Evolutionary conservation across 495 filamentous ascomycete species (phyloP).

Genomic region (Annulohypoxylon stygium): DNA sequence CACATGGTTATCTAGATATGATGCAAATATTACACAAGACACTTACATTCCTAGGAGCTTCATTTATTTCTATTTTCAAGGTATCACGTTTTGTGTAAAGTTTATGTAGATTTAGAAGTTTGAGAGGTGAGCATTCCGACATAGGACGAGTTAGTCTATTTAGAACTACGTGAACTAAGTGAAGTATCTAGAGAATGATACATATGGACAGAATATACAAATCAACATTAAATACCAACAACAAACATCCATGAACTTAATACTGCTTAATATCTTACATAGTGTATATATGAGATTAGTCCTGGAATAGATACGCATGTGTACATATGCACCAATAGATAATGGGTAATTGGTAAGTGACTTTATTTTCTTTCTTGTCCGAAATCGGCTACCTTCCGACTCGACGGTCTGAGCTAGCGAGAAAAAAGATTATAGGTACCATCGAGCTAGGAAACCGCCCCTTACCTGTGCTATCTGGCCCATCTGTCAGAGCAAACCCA

Average conservation of each 20-base stretch:
- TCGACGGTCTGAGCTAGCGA: conserved; percentile 16
- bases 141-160: no score
- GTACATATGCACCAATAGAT: conserved; percentile 31
- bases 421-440: conserved; percentile 4
- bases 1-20: conserved; percentile 22
- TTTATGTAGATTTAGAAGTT: not conserved
- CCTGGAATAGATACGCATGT: not conserved
- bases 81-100: not conserved
- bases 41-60: not conserved
- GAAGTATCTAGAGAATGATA: not conserved
- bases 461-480: not conserved
- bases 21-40: conserved; percentile 23
- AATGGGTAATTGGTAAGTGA: conserved; percentile 29
- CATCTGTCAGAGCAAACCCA: not conserved
- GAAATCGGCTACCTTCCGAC: conserved; percentile 41
- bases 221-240: no score
- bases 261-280: not conserved
- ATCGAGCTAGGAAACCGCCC: conserved; percentile 22
- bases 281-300: not conserved
- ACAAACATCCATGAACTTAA: not conserved
- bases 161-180: no score
- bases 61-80: not conserved
- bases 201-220: not conserved
- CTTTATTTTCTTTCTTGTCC: conserved; percentile 28
- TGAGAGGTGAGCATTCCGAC: no score